phyloP scores from a whole-genome alignment of 176 grass and related monocot genomes.

The Hordeum vulgare region MorexV3_pseudomolecules_assembly NC_058523.1:208336451-208336950 shows the following conservation, averaged over 20 bases:
- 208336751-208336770: slow-evolving; percentile 76
- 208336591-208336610: slow-evolving; percentile 1
- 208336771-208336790: slow-evolving; percentile 33
- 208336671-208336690: slow-evolving; percentile 45
- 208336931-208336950: slow-evolving; percentile 54
- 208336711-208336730: slow-evolving; percentile 54
- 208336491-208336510: slow-evolving; percentile 34
- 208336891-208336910: slow-evolving; percentile 77
- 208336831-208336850: slow-evolving; percentile 44
- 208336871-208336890: slow-evolving; percentile 46
- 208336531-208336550: neutral
- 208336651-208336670: slow-evolving; percentile 30
- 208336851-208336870: slow-evolving; percentile 18
- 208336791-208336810: slow-evolving; percentile 80
- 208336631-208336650: slow-evolving; percentile 71
- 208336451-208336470: slow-evolving; percentile 67
- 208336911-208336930: slow-evolving; percentile 36
- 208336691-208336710: slow-evolving; percentile 66
- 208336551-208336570: neutral
- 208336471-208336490: slow-evolving; percentile 77
- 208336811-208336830: slow-evolving; percentile 50
- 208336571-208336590: neutral
- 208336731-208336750: slow-evolving; percentile 64
- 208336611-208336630: slow-evolving; percentile 63
- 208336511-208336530: slow-evolving; percentile 48